Evolutionary conservation across 345 rosid genomes (phyloP).

Genomic region (Excoecaria agallocha): DNA sequence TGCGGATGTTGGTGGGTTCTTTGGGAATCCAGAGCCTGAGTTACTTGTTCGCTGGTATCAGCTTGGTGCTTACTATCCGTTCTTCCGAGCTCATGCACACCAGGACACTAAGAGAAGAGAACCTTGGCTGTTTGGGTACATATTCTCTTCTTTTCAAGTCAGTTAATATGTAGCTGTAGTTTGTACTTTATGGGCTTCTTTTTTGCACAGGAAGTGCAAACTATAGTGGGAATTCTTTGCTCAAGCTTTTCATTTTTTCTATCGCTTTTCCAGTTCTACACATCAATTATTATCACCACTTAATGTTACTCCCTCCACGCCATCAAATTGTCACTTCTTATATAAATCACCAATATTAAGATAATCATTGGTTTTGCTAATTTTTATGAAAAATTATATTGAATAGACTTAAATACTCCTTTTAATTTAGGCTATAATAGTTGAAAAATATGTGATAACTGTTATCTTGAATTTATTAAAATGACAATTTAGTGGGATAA

Average conservation of each 20-base stretch:
- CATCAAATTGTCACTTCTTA: too few species aligned
- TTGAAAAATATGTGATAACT: not conserved
- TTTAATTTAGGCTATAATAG: too few species aligned
- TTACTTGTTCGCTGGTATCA: constrained; percentile 97
- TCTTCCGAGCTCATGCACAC: constrained; percentile 98
- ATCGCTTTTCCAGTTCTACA: not conserved
- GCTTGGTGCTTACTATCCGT: constrained; percentile 96
- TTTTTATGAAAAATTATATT: too few species aligned
- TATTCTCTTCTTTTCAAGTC: not conserved
- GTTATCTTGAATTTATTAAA: too few species aligned
- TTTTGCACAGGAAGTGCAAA: not conserved
- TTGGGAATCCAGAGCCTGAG: constrained; percentile 94
- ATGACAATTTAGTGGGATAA: too few species aligned
- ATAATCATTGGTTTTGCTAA: too few species aligned
- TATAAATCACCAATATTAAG: too few species aligned
- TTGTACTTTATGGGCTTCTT: not conserved
- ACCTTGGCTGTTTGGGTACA: constrained; percentile 98
- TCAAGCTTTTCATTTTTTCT: not conserved
- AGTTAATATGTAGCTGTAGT: not conserved
- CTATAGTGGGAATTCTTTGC: not conserved
- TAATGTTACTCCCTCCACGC: not conserved
- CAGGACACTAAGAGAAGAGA: constrained; percentile 97
- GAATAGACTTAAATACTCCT: too few species aligned
- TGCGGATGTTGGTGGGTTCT: constrained; percentile 97
- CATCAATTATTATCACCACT: not conserved